Base-by-base conservation (phyloP, 2,329 filamentous ascomycete species). In the Cladosporium colombiae region DNA sequence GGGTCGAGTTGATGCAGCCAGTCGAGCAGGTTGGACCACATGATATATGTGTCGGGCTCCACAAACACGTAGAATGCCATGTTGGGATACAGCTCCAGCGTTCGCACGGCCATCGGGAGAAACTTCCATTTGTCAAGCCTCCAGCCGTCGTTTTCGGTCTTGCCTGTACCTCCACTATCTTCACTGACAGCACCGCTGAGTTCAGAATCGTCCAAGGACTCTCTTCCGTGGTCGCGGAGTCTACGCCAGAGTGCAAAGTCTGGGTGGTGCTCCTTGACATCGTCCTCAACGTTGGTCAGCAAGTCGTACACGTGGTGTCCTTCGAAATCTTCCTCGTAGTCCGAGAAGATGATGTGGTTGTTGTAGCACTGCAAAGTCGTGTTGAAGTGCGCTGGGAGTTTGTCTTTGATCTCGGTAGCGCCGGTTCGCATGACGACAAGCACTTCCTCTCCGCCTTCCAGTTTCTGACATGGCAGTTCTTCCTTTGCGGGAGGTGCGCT, bases 41-140 rank as follows among this genome's bases (percentile, higher is more conserved):
- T 77, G 49, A 87, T 73, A 68, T 85, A 87, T 0, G 85, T 87
- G 71, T 88, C 86, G 0, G 84, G 81, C 69, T 87, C 85, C 56
- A 86, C 81, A 72, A 88, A 88, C 64, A 86, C 77, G 67, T 82
- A 88, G 85, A 85, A 88, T 64, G 83, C 83, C 53, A 82, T 81
- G 29, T 84, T 75, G 2, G 82, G 81, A 44, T 75, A 70, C 60
- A 77, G 71, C 13, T 76, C 70, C 66, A 76, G 75, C 5, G 78
- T 73, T 29, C 72, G 68, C 16, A 77, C 71, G 67, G 80, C 70
- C 55, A 77, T 73, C 33, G 77, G 76, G 33, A 80, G 66, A 23
- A 77, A 73, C 68, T 79, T 80, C 73, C 77, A 80, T 62, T 78
- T 79, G 65, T 78, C 74, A 67, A 80, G 65, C 16, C 68, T 68